phyloP scores from a whole-genome alignment of 371 early-diverging fungal species.

The Amoeboaphelidium protococcarum region DNA sequence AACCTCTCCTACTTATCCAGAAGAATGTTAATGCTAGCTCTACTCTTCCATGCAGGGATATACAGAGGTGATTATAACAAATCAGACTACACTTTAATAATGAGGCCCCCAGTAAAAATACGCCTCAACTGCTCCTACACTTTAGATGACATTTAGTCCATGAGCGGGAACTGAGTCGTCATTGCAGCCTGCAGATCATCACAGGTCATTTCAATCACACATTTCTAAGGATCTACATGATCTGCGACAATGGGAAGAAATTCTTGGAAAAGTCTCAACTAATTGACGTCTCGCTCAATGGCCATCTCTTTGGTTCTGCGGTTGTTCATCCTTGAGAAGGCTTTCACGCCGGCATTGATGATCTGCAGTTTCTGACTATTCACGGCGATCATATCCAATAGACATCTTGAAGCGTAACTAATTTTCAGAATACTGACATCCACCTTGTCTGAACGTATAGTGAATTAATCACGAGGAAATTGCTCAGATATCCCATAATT shows the following conservation, averaged over 20 bases:
- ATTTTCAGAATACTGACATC: constrained; percentile 48
- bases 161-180: constrained; percentile 2
- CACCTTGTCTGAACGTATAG: constrained; percentile 44
- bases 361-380: constrained; percentile 13
- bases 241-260: constrained; percentile 37
- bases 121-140: neutral
- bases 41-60: neutral
- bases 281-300: constrained; percentile 11
- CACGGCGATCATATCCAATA: constrained; percentile 24
- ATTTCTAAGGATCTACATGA: constrained; percentile 22
- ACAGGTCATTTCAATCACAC: constrained; percentile 18
- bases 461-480: constrained; percentile 51
- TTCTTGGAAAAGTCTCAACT: constrained; percentile 12
- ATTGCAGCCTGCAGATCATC: constrained; percentile 1
- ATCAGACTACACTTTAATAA: neutral
- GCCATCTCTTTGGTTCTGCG: constrained; percentile 15
- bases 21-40: neutral
- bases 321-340: neutral
- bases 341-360: neutral
- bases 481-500: constrained; percentile 36
- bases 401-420: constrained; percentile 41
- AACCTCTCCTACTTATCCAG: neutral
- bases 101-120: neutral
- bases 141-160: neutral
- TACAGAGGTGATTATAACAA: neutral